These are phyloP conservation scores for Pharnaceum exiguum DNA, from an alignment of 148 eudicot genomes.

Conservation along the genomic window DNA sequence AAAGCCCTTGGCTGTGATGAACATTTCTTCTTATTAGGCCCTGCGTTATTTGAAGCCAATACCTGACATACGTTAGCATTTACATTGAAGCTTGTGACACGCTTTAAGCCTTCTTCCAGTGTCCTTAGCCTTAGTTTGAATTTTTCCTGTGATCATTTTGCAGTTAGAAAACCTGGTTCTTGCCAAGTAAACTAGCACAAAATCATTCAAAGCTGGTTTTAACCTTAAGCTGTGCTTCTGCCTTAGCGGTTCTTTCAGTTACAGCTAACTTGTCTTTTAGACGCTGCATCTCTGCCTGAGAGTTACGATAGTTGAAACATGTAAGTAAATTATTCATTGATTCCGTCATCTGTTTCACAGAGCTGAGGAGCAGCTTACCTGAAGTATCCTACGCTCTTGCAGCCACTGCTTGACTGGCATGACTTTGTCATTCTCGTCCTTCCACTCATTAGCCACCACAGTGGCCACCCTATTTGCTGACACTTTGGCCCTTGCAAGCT, in stretches of 20 bases:
- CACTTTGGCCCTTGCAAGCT: constrained; percentile 81
- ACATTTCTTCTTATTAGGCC: constrained; percentile 52
- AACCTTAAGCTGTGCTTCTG: constrained; percentile 90
- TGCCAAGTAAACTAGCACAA: not conserved
- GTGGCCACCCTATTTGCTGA: constrained; percentile 87
- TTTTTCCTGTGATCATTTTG: constrained; percentile 55
- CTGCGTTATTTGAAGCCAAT: constrained; percentile 46
- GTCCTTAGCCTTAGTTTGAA: constrained; percentile 75
- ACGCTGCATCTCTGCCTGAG: constrained; percentile 83
- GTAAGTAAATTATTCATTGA: not conserved
- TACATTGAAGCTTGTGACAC: constrained; percentile 20
- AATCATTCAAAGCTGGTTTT: not conserved
- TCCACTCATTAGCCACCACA: constrained; percentile 92
- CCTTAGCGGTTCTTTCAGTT: constrained; percentile 82
- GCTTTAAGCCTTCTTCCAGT: constrained; percentile 72
- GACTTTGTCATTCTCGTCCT: constrained; percentile 85
- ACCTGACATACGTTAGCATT: constrained; percentile 17
- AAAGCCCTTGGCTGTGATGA: constrained; percentile 64
- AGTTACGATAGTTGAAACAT: not conserved
- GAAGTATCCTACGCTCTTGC: constrained; percentile 72
- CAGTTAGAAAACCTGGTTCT: constrained; percentile 1
- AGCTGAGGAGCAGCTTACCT: constrained; percentile 31
- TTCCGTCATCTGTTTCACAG: not conserved
- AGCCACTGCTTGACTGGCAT: constrained; percentile 96
- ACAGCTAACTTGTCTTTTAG: constrained; percentile 65